phyloP scores from a whole-genome alignment of 2,329 filamentous ascomycete genomes.

The Calonectria pseudoturangicola region DNA sequence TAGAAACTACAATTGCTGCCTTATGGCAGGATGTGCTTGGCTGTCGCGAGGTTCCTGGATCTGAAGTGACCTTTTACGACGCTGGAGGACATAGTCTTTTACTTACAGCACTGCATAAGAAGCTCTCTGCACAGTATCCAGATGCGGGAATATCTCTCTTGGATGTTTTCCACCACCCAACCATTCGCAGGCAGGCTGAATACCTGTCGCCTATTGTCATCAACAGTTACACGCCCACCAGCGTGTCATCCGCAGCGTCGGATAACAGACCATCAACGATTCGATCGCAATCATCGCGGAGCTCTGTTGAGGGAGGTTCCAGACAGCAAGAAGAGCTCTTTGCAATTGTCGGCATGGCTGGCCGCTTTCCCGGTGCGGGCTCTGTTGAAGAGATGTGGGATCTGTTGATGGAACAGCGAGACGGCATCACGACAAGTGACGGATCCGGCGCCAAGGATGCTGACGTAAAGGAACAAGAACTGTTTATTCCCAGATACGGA shows the following conservation, averaged over 20 bases:
- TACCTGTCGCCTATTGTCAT: background rate
- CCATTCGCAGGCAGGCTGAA: background rate
- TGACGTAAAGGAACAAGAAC: background rate
- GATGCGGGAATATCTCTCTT: background rate
- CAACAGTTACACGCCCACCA: background rate
- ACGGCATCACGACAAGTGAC: background rate
- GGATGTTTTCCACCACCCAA: background rate
- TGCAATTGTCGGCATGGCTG: conserved; percentile 1
- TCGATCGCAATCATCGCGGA: background rate
- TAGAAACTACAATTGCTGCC: background rate
- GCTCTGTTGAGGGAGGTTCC: background rate
- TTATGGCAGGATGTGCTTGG: background rate
- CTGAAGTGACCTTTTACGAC: background rate
- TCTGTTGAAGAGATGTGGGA: background rate
- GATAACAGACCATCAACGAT: background rate
- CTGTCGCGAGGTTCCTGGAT: background rate
- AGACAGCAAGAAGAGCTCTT: background rate
- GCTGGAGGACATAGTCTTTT: background rate
- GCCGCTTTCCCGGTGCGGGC: background rate
- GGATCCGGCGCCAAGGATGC: background rate
- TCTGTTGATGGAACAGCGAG: background rate
- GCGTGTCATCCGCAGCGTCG: background rate
- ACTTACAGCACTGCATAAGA: background rate
- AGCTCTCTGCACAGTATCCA: background rate
- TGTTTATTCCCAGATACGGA: background rate